Percentiles rank a stretch among this genome's conserved stretches.
These are phyloP conservation scores for Neurospora tetrasperma DNA, from an alignment of 495 filamentous ascomycete species.

Conservation along the genomic window DNA sequence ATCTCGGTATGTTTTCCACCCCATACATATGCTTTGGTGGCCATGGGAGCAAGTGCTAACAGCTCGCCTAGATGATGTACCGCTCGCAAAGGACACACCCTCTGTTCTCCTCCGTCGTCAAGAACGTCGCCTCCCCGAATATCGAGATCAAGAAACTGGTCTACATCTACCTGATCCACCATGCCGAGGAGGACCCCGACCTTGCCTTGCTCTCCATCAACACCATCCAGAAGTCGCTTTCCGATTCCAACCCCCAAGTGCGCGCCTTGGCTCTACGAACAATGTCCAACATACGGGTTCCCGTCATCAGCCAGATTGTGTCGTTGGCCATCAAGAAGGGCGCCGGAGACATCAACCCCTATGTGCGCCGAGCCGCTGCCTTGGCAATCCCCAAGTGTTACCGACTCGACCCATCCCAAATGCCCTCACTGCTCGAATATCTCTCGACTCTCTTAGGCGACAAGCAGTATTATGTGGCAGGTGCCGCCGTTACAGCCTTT, in stretches of 20 bases:
- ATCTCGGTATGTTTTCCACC: constrained; percentile 57
- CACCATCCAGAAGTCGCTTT: constrained; percentile 93
- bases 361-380: constrained; percentile 86
- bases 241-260: constrained; percentile 80
- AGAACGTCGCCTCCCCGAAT: constrained; percentile 85
- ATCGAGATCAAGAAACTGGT: constrained; percentile 95
- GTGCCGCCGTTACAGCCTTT: constrained; percentile 82
- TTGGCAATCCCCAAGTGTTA: constrained; percentile 97
- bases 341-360: constrained; percentile 83
- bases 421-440: constrained; percentile 76
- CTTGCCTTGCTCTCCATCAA: constrained; percentile 94
- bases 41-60: constrained; percentile 14
- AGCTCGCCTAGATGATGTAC: constrained; percentile 72
- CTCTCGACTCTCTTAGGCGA: constrained; percentile 69
- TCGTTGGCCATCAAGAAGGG: constrained; percentile 89
- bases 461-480: constrained; percentile 88
- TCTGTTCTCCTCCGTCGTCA: constrained; percentile 91
- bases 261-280: constrained; percentile 83
- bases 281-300: constrained; percentile 92
- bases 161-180: constrained; percentile 92
- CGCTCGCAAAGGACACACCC: constrained; percentile 68
- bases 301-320: constrained; percentile 99
- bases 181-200: constrained; percentile 92
- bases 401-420: constrained; percentile 74
- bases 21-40: background rate